Evolutionary conservation across 768 basidiomycete genomes (phyloP).

Genomic region (Serendipita indica): DNA sequence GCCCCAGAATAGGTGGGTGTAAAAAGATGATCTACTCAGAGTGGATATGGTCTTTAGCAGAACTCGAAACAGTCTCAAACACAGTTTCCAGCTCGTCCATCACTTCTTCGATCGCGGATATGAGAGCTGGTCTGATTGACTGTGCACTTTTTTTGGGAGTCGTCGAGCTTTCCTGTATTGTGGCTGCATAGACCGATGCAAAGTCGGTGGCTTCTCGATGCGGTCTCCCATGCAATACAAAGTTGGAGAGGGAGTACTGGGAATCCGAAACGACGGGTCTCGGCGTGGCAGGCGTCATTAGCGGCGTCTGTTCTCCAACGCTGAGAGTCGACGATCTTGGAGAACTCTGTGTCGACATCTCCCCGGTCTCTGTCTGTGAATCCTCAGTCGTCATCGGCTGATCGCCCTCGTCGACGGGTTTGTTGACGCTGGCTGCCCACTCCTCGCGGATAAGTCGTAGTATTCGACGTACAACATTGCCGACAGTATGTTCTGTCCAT

Average conservation of each 20-base stretch:
- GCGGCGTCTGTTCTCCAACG: slow-evolving; percentile 12
- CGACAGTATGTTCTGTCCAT: slow-evolving; percentile 73
- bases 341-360: background rate
- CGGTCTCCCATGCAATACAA: slow-evolving; percentile 68
- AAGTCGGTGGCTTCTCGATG: slow-evolving; percentile 15
- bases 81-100: slow-evolving; percentile 93
- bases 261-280: background rate
- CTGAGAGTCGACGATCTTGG: background rate
- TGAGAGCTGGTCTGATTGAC: slow-evolving; percentile 72
- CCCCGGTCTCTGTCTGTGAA: background rate
- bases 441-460: slow-evolving; percentile 92
- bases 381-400: slow-evolving; percentile 1
- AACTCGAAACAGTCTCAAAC: slow-evolving; percentile 86
- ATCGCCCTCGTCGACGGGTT: slow-evolving; percentile 19
- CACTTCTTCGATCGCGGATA: slow-evolving; percentile 95
- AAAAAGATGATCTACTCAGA: slow-evolving; percentile 61
- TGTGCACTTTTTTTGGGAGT: slow-evolving; percentile 12
- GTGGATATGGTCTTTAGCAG: slow-evolving; percentile 90
- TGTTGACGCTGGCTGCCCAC: slow-evolving; percentile 63
- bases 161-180: background rate
- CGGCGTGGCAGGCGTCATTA: slow-evolving; percentile 11
- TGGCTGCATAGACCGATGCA: background rate
- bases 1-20: background rate
- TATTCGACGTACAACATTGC: slow-evolving; percentile 86
- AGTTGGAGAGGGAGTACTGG: slow-evolving; percentile 52